Conservation (phyloP, 208 protist species). For the Crithidia sp. region DNA sequence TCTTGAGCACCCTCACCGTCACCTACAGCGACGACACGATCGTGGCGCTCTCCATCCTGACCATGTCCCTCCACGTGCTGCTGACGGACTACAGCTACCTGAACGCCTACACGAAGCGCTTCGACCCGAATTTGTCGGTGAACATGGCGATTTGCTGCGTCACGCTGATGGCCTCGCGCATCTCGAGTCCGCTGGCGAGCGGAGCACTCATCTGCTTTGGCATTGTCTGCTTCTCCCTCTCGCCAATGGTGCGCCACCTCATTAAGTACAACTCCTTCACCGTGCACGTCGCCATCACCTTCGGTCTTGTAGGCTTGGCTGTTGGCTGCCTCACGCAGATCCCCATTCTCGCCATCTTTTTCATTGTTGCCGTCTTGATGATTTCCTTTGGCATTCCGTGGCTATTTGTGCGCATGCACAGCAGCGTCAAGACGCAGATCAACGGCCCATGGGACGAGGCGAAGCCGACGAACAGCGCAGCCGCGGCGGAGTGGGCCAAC, state of each 20-base stretch:
- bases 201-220: slow-evolving; percentile 86
- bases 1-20: slow-evolving; percentile 84
- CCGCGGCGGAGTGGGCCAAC: slow-evolving; percentile 91
- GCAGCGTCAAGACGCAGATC: slow-evolving; percentile 86
- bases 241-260: slow-evolving; percentile 75
- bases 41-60: slow-evolving; percentile 77
- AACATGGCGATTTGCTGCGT: slow-evolving; percentile 87
- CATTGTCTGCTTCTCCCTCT: slow-evolving; percentile 84
- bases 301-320: slow-evolving; percentile 60
- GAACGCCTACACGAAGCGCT: slow-evolving; percentile 72
- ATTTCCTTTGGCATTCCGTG: slow-evolving; percentile 82
- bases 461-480: slow-evolving; percentile 91
- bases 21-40: slow-evolving; percentile 93
- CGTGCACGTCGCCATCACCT: slow-evolving; percentile 73
- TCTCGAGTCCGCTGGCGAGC: slow-evolving; percentile 63
- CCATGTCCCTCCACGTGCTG: slow-evolving; percentile 81
- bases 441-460: slow-evolving; percentile 93
- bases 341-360: slow-evolving; percentile 65
- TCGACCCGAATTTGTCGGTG: slow-evolving; percentile 70
- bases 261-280: slow-evolving; percentile 62
- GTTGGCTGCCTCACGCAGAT: slow-evolving; percentile 63
- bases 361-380: slow-evolving; percentile 46
- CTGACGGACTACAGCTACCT: slow-evolving; percentile 89
- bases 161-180: slow-evolving; percentile 87
- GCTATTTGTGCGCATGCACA: slow-evolving; percentile 81